Evolutionary conservation across 2,329 filamentous ascomycete species (phyloP).

Genomic region (Calonectria pseudoreteaudii): DNA sequence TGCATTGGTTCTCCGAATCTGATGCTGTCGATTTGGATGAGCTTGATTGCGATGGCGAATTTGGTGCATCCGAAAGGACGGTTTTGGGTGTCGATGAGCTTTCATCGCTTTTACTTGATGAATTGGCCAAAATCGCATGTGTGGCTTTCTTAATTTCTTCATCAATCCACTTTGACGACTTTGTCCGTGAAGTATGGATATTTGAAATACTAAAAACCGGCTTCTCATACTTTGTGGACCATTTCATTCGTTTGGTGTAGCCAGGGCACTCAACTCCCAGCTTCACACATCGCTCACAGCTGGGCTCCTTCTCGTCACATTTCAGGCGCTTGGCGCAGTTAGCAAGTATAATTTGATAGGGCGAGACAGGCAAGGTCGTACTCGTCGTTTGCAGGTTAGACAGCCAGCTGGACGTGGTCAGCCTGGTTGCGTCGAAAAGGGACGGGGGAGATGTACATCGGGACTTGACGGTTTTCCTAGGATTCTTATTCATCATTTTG

Average conservation of each 20-base stretch:
- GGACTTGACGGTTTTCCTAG: slow-evolving; percentile 19
- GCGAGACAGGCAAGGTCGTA: not conserved
- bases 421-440: no score
- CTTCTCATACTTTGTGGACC: slow-evolving; percentile 37
- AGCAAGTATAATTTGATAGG: not conserved
- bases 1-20: not conserved
- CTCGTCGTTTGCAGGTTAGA: slow-evolving; percentile 27
- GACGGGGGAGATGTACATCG: not conserved
- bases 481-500: not conserved
- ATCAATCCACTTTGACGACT: slow-evolving; percentile 5
- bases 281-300: slow-evolving; percentile 30
- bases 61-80: no score
- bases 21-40: not conserved
- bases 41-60: not conserved
- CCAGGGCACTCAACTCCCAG: slow-evolving; percentile 27
- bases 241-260: slow-evolving; percentile 31
- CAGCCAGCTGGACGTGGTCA: slow-evolving; percentile 15
- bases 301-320: slow-evolving; percentile 32
- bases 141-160: not conserved
- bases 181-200: accelerated
- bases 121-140: not conserved
- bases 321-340: slow-evolving; percentile 26
- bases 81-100: not conserved
- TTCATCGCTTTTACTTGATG: not conserved
- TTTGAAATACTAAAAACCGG: not conserved